Base-by-base conservation (phyloP, 306 rosid species). In the Vigna radiata region DNA sequence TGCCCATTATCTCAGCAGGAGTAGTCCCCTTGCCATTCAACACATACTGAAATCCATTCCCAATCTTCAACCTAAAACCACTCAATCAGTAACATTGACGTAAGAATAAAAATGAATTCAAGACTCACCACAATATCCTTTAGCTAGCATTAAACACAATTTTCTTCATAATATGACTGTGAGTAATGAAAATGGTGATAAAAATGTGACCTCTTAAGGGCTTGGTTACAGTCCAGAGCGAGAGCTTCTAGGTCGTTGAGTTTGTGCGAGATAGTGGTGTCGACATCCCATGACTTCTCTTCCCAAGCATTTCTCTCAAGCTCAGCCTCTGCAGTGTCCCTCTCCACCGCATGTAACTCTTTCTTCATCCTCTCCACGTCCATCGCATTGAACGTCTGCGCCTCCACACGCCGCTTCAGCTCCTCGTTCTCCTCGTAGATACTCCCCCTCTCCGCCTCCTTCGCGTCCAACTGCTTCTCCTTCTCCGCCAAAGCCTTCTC, bases 321-420 rank as follows among this genome's bases (percentile, higher is more conserved):
- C 82, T 92, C 97, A 0, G 94, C 90, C 36, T 92, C 97, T 1
- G 82, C 88, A 9, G 75, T 83, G 31, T 92, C 97, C 84, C 92
- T 89, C 87, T 95, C 97, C n/a, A 86, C 81, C 1, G 96, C 91
- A 90, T 92, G 97, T 81, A 95, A 71, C 61, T 95, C 99, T 68
- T 88, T 92, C 88, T 58, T 92, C 99, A 92, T 95, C 82, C 99
- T 83, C 77, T 95, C 99, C 65, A 91, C 88, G 61, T 95, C 99
- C 83, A 96, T 88, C 0, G 89, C 80, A 71, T 84, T 92, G 58
- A 90, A 78, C 0, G 89, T 84, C 86, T 95, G 99, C 14, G 78
- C 63, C 46, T 92, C 94, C 65, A 89, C 97, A 73, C 79, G 83
- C 84, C 62, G 82, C 91, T 46, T 89, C 63, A 95, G 82, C 60